Percentiles rank a stretch among this genome's conserved stretches.
Evolutionary conservation across 139 green algal species (phyloP).

Genomic region (Chlorella sp.): DNA sequence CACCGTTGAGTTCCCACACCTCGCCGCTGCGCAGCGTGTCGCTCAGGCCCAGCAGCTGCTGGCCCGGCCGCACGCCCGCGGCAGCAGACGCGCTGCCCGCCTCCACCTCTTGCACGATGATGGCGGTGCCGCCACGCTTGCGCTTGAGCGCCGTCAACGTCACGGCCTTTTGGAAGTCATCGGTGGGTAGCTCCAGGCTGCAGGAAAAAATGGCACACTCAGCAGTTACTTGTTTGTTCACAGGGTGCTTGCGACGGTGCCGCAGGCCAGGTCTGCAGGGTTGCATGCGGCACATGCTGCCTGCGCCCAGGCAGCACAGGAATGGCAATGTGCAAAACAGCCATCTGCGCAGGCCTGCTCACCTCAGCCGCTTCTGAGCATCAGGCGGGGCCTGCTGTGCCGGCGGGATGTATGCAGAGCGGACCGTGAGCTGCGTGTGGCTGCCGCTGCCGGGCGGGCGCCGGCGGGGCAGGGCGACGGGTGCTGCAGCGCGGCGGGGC

Average conservation of each 20-base stretch:
- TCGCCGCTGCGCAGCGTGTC: constrained; percentile 13
- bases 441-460: too few relatives aligned
- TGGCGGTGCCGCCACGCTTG: constrained; percentile 1
- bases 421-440: neutral
- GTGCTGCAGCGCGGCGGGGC: too few relatives aligned
- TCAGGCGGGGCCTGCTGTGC: neutral
- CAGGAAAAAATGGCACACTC: neutral
- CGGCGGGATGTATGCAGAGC: neutral
- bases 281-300: too few relatives aligned
- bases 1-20: constrained; percentile 15
- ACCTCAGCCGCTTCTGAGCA: neutral
- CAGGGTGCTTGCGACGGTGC: too few relatives aligned
- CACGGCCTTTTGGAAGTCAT: neutral
- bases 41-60: constrained; percentile 24
- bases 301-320: neutral
- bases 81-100: neutral
- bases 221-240: too few relatives aligned
- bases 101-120: neutral
- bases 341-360: neutral
- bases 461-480: too few relatives aligned
- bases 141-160: neutral
- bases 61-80: constrained; percentile 12
- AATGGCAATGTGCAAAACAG: too few relatives aligned
- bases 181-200: constrained; percentile 7
- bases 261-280: too few relatives aligned